Base-by-base conservation (phyloP, 2,329 filamentous ascomycete genomes). In the Leptographium wingfieldii region DNA sequence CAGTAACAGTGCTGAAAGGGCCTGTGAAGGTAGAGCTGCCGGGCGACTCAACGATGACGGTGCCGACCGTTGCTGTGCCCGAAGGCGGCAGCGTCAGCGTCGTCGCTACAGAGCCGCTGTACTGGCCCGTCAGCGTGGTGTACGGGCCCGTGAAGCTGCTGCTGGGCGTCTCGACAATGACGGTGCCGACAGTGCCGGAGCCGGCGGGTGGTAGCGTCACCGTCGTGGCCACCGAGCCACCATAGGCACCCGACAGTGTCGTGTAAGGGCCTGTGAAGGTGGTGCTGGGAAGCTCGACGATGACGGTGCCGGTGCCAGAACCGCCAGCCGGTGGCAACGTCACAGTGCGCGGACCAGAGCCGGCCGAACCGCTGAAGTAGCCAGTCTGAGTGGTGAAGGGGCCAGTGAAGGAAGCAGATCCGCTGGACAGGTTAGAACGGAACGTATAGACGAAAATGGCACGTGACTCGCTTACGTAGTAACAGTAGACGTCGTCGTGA, bases 251-350 rank as follows among this genome's bases (percentile, higher is more conserved):
- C 7, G 53, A 38, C 14, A 55, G 4, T 1, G 48, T 29, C 1
- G 52, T 43, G 52, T 59, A 64, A 0, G 63, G 61, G 3, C 61
- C 59, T 1, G 61, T 61, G 19, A 59, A 59, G 4, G 14, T 2
- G 14, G 2, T 33, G 12, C 14, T 10, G 14, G 33, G 33, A 35
- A 35, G 6, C 33, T 35, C 33, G 27, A 52, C 31, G 31, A 43
- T 61, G 5, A 65, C 61, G 1, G 64, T 66, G n/a, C 58, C 63
- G 67, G 83, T 79, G 52, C 86, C 87, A 46, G 83, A 86, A 33
- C 73, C 73, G 62, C 14, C 59, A 1, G 54, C 51, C 2, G 61
- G 61, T 14, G 57, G 57, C 1, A 63, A 1, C 0, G 61, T 61
- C 6, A 63, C 22, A 0, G 59, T 61, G n/a, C 27, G 12, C 1